phyloP scores from a whole-genome alignment of 768 basidiomycete genomes.

The Boletus rex-veris region DNA sequence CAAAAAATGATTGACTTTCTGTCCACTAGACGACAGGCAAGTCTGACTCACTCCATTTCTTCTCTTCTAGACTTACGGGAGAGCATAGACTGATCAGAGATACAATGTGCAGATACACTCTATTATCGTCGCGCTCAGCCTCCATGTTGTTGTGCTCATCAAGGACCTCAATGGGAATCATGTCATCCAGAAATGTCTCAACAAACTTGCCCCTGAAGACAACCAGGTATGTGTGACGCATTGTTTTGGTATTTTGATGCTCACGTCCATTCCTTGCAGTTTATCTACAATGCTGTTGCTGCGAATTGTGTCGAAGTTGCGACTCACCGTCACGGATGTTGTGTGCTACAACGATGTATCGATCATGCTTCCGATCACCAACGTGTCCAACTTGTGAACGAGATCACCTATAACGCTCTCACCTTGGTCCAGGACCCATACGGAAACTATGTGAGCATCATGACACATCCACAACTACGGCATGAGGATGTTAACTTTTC shows the following conservation, averaged over 20 bases:
- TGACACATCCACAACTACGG: background rate
- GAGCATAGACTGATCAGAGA: slow-evolving; percentile 70
- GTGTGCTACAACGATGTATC: slow-evolving; percentile 95
- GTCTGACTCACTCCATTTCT: slow-evolving; percentile 36
- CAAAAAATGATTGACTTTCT: slow-evolving; percentile 99
- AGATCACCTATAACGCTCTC: slow-evolving; percentile 97
- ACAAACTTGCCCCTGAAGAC: slow-evolving; percentile 96
- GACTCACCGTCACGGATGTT: slow-evolving; percentile 96
- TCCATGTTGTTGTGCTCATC: slow-evolving; percentile 98
- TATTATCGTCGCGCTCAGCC: slow-evolving; percentile 92
- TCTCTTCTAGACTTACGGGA: slow-evolving; percentile 52
- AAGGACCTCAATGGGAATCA: slow-evolving; percentile 98
- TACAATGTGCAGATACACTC: slow-evolving; percentile 92
- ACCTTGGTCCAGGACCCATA: slow-evolving; percentile 98
- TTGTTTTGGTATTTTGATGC: background rate
- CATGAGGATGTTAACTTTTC: background rate
- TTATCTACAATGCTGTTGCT: slow-evolving; percentile 99
- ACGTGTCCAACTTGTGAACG: slow-evolving; percentile 92
- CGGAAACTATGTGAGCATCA: slow-evolving; percentile 73
- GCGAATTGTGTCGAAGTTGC: slow-evolving; percentile 99
- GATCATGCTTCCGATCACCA: slow-evolving; percentile 97
- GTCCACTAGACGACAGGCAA: slow-evolving; percentile 88
- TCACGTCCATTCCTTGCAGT: slow-evolving; percentile 42
- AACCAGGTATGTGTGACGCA: slow-evolving; percentile 66
- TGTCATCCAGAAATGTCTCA: slow-evolving; percentile 98